Evolutionary conservation across 2,329 filamentous ascomycete genomes (phyloP).

Genomic region (Claviceps paspali): DNA sequence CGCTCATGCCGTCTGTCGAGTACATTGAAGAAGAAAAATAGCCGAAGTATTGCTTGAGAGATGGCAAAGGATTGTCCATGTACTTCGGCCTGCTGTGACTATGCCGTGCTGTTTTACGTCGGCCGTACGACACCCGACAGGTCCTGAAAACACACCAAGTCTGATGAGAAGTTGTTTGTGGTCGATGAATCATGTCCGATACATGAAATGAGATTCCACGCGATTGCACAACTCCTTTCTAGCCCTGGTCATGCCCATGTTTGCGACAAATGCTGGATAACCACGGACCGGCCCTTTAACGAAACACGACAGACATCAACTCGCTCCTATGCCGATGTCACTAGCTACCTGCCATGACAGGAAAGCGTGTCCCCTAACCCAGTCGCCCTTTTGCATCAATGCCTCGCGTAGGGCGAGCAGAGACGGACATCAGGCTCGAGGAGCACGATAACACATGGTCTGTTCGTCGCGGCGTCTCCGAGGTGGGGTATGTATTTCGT

Average conservation of each 20-base stretch:
- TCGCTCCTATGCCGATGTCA: constrained; percentile 3
- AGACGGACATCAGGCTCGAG: not conserved
- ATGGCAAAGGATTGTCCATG: not conserved
- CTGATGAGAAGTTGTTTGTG: constrained; percentile 6
- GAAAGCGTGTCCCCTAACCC: not conserved
- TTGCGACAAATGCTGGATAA: constrained; percentile 6
- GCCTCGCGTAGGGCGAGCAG: not conserved
- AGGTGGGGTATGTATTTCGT: not conserved
- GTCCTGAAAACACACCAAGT: constrained; percentile 4
- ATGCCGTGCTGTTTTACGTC: constrained; percentile 7
- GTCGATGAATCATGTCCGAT: not conserved
- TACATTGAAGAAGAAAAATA: not conserved
- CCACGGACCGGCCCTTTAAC: constrained; percentile 7
- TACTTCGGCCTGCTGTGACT: constrained; percentile 1
- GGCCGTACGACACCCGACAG: constrained; percentile 5
- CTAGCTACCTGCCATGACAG: not conserved
- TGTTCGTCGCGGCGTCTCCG: constrained; percentile 5
- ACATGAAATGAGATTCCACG: constrained; percentile 3
- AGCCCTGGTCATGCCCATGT: constrained; percentile 4
- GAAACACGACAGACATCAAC: constrained; percentile 5
- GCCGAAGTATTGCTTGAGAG: constrained; percentile 3
- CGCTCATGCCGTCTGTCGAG: not conserved
- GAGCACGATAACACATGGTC: constrained; percentile 3
- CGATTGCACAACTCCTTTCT: constrained; percentile 5
- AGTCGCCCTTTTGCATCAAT: constrained; percentile 1